Evolutionary conservation across 2,329 filamentous ascomycete species (phyloP).

Genomic region (Fusarium multiceps): DNA sequence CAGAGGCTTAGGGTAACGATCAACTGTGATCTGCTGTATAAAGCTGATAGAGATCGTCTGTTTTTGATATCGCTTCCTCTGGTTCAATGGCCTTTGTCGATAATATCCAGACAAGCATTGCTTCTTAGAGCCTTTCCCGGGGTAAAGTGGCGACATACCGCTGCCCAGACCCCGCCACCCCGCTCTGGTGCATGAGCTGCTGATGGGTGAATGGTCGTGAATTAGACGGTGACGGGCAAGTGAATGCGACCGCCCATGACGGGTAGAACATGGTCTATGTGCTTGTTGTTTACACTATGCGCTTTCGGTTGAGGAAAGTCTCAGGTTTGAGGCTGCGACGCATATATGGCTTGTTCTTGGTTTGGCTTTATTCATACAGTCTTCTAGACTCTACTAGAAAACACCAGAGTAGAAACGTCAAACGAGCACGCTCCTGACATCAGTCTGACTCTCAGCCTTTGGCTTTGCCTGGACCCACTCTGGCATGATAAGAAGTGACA

Average conservation of each 20-base stretch:
- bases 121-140: constrained; percentile 29
- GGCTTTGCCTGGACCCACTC: constrained; percentile 25
- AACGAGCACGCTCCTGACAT: constrained; percentile 29
- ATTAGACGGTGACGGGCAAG: constrained; percentile 31
- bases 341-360: background rate
- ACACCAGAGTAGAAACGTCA: constrained; percentile 7
- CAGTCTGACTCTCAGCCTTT: constrained; percentile 18
- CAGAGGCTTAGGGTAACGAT: constrained; percentile 27
- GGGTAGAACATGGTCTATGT: background rate
- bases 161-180: constrained; percentile 29
- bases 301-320: background rate
- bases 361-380: background rate
- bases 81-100: constrained; percentile 1
- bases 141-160: constrained; percentile 42
- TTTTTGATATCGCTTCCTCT: background rate
- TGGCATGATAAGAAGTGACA: constrained; percentile 12
- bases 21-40: constrained; percentile 5
- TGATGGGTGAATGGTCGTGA: constrained; percentile 16
- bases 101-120: constrained; percentile 17
- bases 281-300: background rate
- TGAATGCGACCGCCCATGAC: constrained; percentile 24
- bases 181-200: constrained; percentile 21
- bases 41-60: background rate
- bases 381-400: constrained; percentile 31
- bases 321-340: background rate